These are phyloP conservation scores for Ceratobasidium sp. DNA, from an alignment of 1,284 basidiomycete species.

Conservation along the genomic window DNA sequence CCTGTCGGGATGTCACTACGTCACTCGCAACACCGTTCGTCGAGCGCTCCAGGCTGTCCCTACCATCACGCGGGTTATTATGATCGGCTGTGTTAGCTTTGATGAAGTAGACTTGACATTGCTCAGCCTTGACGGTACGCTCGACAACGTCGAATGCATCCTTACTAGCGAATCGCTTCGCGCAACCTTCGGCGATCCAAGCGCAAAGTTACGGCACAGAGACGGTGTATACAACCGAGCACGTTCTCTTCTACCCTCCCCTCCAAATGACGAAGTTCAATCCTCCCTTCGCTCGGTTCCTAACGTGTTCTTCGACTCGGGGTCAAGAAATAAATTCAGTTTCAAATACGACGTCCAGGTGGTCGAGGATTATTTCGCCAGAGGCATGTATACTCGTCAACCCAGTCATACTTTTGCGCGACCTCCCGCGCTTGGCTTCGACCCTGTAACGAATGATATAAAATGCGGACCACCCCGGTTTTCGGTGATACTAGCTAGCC, in stretches of 20 bases:
- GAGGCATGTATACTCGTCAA: background rate
- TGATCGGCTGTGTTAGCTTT: constrained; percentile 28
- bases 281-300: constrained; percentile 1
- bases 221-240: background rate
- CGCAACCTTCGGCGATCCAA: background rate
- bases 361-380: background rate
- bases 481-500: constrained; percentile 18
- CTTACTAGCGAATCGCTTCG: constrained; percentile 14
- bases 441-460: background rate
- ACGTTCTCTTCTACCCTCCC: background rate
- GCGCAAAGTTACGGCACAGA: background rate
- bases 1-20: constrained; percentile 28
- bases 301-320: background rate
- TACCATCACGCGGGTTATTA: constrained; percentile 30
- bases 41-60: constrained; percentile 18
- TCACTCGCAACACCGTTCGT: constrained; percentile 30
- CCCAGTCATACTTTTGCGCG: constrained; percentile 35
- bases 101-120: background rate
- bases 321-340: background rate
- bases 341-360: background rate
- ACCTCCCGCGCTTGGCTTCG: constrained; percentile 29
- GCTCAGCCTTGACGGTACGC: constrained; percentile 25
- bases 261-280: constrained; percentile 21
- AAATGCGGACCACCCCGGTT: constrained; percentile 30
- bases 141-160: constrained; percentile 27